Conservation (phyloP, 352 stramenopile species). For the Vaucheria bursata region DNA sequence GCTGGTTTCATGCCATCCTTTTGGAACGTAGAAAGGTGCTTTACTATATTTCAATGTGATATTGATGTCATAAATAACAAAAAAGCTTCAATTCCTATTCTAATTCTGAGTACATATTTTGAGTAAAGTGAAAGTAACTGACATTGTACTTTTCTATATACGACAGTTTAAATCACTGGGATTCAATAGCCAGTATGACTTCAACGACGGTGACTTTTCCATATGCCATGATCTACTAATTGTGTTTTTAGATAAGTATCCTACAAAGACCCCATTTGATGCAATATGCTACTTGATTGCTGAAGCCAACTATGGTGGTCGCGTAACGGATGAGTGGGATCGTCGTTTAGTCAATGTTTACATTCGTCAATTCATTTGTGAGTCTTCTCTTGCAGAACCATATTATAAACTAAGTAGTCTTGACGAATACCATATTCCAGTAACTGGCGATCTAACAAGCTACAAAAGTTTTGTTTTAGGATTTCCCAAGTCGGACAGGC, state of each 20-base stretch:
- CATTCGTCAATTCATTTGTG: conserved; percentile 86
- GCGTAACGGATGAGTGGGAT: conserved; percentile 91
- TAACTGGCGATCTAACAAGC: conserved; percentile 70
- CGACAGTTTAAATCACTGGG: conserved; percentile 80
- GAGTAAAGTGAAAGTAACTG: too few species aligned
- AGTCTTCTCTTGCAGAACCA: conserved; percentile 57
- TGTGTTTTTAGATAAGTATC: conserved; percentile 71
- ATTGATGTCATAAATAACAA: too few species aligned
- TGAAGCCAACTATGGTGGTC: conserved; percentile 88
- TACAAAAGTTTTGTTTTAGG: conserved; percentile 80
- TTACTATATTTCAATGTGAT: too few species aligned
- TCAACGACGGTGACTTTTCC: conserved; percentile 90
- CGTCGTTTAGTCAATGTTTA: conserved; percentile 81
- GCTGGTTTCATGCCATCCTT: conserved; percentile 88
- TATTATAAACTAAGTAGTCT: conserved; percentile 71
- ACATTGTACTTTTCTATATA: not conserved
- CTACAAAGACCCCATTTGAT: conserved; percentile 52
- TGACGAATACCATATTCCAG: conserved; percentile 82
- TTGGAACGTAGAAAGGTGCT: conserved; percentile 76
- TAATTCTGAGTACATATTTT: too few species aligned
- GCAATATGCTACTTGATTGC: conserved; percentile 89
- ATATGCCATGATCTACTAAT: conserved; percentile 89
- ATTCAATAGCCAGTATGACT: conserved; percentile 95
- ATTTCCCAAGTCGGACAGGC: conserved; percentile 75
- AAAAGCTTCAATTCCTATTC: too few species aligned